phyloP scores from a whole-genome alignment of 2,329 filamentous ascomycete genomes.

The Chrysoporthe austroafricana region DNA sequence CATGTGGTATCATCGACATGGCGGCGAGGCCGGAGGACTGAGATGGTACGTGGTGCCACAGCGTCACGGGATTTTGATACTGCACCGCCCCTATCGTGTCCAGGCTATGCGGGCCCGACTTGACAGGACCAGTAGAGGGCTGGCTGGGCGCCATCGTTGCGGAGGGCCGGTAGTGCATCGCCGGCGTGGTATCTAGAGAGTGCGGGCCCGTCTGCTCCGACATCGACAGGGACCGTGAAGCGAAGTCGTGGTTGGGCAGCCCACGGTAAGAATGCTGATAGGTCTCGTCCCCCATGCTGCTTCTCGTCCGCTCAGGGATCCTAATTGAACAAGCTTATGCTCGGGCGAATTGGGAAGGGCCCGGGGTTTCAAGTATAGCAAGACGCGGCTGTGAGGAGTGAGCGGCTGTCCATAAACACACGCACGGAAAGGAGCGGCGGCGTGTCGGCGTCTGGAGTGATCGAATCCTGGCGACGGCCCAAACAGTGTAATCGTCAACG shows the following conservation, averaged over 20 bases:
- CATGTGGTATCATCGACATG: slow-evolving; percentile 28
- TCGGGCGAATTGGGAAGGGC: not conserved
- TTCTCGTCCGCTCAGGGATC: not conserved
- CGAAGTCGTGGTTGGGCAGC: slow-evolving; percentile 21
- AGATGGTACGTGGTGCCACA: slow-evolving; percentile 25
- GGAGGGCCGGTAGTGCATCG: slow-evolving; percentile 22
- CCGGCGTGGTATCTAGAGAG: slow-evolving; percentile 23
- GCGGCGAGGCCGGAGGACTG: slow-evolving; percentile 16
- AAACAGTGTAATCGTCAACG: slow-evolving; percentile 4
- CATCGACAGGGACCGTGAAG: slow-evolving; percentile 14
- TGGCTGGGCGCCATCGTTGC: not conserved
- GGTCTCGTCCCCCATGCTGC: slow-evolving; percentile 25
- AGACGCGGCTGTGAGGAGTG: slow-evolving; percentile 4
- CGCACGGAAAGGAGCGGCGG: slow-evolving; percentile 8
- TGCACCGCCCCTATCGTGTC: slow-evolving; percentile 21
- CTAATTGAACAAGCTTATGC: not conserved
- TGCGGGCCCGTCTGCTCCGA: slow-evolving; percentile 18
- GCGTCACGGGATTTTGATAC: slow-evolving; percentile 22
- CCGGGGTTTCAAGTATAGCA: not conserved
- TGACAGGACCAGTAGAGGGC: not conserved
- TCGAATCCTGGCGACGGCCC: not conserved
- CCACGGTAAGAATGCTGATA: slow-evolving; percentile 25
- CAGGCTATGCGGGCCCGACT: slow-evolving; percentile 8
- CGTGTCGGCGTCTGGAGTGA: not conserved
- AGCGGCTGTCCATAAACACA: slow-evolving; percentile 3